phyloP scores from a whole-genome alignment of 805 yeast genomes.

The Komagataella mondaviorum region DNA sequence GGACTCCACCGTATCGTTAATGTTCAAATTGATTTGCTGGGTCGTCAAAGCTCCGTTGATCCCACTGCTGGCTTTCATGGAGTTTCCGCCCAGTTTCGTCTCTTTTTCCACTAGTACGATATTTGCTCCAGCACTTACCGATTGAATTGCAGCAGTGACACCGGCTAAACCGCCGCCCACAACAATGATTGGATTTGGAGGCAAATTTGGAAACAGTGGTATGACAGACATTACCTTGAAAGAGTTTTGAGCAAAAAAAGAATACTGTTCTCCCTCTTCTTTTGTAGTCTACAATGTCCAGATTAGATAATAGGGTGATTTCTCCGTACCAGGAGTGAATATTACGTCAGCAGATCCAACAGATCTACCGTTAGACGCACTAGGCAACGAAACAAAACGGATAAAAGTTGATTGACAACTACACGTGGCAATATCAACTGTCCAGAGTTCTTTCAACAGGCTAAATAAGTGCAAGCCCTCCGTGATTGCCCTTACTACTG shows the following conservation, averaged over 20 bases:
- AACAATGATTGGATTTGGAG: conserved; percentile 29
- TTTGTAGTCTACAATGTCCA: not conserved
- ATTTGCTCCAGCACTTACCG: conserved; percentile 33
- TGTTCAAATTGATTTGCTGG: conserved; percentile 35
- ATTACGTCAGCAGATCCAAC: not conserved
- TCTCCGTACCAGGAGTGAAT: not conserved
- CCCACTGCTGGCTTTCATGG: conserved; percentile 57
- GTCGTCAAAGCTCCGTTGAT: conserved; percentile 62
- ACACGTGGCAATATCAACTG: too few relatives aligned
- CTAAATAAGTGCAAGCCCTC: too few relatives aligned
- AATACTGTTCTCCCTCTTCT: not conserved
- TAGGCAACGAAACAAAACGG: not conserved
- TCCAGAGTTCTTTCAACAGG: too few relatives aligned
- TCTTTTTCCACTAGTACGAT: conserved; percentile 44
- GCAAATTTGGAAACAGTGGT: conserved; percentile 5
- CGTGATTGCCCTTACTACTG: too few relatives aligned
- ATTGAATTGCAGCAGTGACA: conserved; percentile 43
- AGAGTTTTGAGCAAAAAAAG: not conserved
- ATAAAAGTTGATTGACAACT: not conserved
- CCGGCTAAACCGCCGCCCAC: conserved; percentile 63
- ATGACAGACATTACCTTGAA: not conserved
- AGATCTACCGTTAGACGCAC: not conserved
- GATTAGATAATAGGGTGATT: not conserved
- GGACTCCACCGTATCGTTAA: conserved; percentile 41
- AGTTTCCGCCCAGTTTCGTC: conserved; percentile 48